Percentiles rank a stretch among this genome's conserved stretches.
Conservation (phyloP, 441 rosid species). For the Corymbia calophylla region DNA sequence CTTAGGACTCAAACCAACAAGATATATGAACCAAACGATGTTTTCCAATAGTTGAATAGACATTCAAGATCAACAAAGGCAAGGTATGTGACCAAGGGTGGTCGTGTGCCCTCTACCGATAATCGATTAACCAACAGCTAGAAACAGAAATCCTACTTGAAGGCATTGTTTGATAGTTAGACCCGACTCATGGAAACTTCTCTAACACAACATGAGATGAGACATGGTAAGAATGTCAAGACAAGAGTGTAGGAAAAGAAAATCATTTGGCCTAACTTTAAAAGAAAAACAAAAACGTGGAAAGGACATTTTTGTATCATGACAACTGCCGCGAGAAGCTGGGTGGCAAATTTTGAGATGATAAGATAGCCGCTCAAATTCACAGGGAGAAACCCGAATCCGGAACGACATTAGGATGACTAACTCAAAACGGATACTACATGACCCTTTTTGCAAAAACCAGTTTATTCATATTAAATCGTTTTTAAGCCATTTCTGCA, state of each 20-base stretch:
- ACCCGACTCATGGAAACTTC: not conserved
- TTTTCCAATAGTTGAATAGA: not conserved
- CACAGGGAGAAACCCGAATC: not conserved
- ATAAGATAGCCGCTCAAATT: too few relatives aligned
- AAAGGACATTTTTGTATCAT: too few relatives aligned
- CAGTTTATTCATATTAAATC: not conserved
- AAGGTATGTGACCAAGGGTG: not conserved
- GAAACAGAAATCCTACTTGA: not conserved
- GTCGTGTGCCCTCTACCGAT: not conserved
- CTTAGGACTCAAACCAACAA: not conserved
- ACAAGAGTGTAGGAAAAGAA: too few relatives aligned
- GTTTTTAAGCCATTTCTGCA: not conserved
- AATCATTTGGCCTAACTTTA: too few relatives aligned
- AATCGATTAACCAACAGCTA: not conserved
- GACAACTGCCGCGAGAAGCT: too few relatives aligned
- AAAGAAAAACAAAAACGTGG: too few relatives aligned
- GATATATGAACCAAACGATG: not conserved
- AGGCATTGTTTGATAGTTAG: not conserved
- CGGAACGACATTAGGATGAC: not conserved
- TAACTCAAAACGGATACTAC: not conserved
- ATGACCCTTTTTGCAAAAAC: not conserved
- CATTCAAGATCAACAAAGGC: not conserved
- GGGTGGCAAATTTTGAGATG: too few relatives aligned
- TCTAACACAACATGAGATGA: not conserved
- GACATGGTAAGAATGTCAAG: too few relatives aligned